Percentiles rank a stretch among this genome's conserved stretches.
phyloP scores from a whole-genome alignment of 495 filamentous ascomycete species.

The Xylaria scruposa region DNA sequence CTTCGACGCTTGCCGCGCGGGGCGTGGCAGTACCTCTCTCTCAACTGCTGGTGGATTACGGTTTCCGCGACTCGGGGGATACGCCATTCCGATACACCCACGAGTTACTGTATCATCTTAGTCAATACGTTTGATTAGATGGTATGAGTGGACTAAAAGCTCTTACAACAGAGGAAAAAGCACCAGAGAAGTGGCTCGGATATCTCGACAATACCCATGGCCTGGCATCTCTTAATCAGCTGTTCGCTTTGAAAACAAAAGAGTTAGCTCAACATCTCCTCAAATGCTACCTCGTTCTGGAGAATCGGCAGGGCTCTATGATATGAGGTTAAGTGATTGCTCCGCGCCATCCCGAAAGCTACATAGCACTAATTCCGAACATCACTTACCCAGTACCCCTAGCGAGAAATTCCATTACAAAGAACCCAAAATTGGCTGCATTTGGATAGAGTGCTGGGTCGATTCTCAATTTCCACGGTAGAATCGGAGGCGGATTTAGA shows the following conservation, averaged over 20 bases:
- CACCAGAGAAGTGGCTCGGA: conserved; percentile 15
- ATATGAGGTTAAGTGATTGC: not conserved
- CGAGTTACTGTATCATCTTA: not conserved
- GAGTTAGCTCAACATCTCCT: not conserved
- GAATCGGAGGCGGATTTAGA: not conserved
- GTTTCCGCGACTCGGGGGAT: not conserved
- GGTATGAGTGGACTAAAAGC: not conserved
- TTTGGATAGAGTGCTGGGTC: not conserved
- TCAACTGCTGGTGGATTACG: not conserved
- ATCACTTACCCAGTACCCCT: conserved; percentile 7
- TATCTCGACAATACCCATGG: not conserved
- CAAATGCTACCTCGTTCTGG: not conserved
- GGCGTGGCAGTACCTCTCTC: conserved; percentile 3
- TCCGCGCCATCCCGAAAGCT: not conserved
- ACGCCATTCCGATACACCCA: not conserved
- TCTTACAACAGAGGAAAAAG: conserved; percentile 16
- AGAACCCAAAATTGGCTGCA: not conserved
- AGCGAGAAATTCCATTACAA: conserved; percentile 14
- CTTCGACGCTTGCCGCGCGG: not conserved
- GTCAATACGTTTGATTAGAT: not conserved
- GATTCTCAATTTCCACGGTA: conserved; percentile 6
- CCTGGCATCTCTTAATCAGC: not conserved
- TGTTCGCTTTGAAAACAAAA: not conserved
- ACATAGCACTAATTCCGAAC: not conserved
- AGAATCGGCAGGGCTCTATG: not conserved